Evolutionary conservation across 1,139 yeast genomes (phyloP).

Genomic region (Yamadazyma diddensiae): DNA sequence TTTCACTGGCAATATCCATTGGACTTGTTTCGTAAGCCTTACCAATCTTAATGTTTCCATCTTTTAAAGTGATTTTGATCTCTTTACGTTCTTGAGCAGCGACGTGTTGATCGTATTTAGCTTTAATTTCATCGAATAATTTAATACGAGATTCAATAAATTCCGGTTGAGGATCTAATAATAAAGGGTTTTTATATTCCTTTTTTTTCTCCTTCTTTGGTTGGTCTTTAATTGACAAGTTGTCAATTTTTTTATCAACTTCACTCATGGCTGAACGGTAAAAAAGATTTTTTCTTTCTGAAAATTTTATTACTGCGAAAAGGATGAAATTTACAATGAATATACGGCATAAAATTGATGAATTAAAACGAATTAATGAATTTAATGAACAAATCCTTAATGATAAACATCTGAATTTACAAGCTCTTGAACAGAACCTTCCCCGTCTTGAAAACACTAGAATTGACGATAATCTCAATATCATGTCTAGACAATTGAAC

Average conservation of each 20-base stretch:
- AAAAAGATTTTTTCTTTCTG: slow-evolving; percentile 4
- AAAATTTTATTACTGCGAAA: slow-evolving; percentile 2
- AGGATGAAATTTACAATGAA: not conserved
- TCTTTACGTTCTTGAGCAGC: slow-evolving; percentile 57
- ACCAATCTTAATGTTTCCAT: slow-evolving; percentile 78
- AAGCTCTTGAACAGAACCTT: not conserved
- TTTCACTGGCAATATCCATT: slow-evolving; percentile 74
- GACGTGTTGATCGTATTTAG: slow-evolving; percentile 69
- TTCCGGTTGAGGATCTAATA: slow-evolving; percentile 73
- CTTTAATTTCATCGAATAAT: slow-evolving; percentile 78
- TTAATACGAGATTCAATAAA: slow-evolving; percentile 77
- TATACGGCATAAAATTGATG: not conserved
- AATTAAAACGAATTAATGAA: too few species aligned
- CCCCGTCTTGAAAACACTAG: not conserved
- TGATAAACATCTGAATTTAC: not conserved
- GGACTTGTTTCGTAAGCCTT: slow-evolving; percentile 90
- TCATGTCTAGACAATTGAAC: slow-evolving; percentile 7
- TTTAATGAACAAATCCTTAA: slow-evolving; percentile 5
- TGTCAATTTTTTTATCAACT: slow-evolving; percentile 14
- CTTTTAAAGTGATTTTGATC: slow-evolving; percentile 80
- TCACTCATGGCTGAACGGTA: slow-evolving; percentile 4
- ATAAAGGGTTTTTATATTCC: slow-evolving; percentile 37
- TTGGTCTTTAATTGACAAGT: slow-evolving; percentile 36
- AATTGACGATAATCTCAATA: slow-evolving; percentile 3
- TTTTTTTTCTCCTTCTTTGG: slow-evolving; percentile 22